Evolutionary conservation across 306 rosid genomes (phyloP).

Genomic region (Lathyrus aphaca): DNA sequence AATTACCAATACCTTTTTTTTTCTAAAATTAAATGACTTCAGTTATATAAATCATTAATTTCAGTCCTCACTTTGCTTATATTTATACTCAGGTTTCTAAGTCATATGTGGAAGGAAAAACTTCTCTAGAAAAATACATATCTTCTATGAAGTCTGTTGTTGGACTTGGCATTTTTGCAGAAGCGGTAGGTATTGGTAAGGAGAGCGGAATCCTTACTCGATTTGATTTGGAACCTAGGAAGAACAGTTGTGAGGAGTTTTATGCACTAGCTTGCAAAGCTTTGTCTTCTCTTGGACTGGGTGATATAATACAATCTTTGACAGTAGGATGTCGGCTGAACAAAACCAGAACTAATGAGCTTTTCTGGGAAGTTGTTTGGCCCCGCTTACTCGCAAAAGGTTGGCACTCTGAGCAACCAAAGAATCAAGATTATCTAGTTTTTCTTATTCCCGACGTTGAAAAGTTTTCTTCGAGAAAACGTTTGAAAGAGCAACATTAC

Average conservation of each 20-base stretch:
- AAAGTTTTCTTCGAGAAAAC: slow-evolving; percentile 17
- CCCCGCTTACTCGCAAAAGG: neutral
- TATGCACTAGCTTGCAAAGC: slow-evolving; percentile 51
- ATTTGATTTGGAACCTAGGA: slow-evolving; percentile 50
- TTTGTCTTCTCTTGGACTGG: slow-evolving; percentile 50
- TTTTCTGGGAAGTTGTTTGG: slow-evolving; percentile 60
- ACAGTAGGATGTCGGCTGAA: slow-evolving; percentile 69
- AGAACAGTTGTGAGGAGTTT: slow-evolving; percentile 44
- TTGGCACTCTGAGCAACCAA: slow-evolving; percentile 4
- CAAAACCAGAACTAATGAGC: slow-evolving; percentile 66
- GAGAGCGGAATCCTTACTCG: slow-evolving; percentile 45
- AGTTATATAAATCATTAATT: slow-evolving; percentile 3
- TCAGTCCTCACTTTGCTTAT: neutral
- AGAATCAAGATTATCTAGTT: neutral
- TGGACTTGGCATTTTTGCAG: slow-evolving; percentile 63
- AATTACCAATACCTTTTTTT: no score
- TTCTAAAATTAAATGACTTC: no score
- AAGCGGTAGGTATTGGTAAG: slow-evolving; percentile 69
- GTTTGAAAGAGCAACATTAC: slow-evolving; percentile 75
- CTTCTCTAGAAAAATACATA: neutral
- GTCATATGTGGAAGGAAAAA: neutral
- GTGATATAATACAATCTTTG: slow-evolving; percentile 52
- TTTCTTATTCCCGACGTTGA: neutral
- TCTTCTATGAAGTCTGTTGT: slow-evolving; percentile 58
- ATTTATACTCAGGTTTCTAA: slow-evolving; percentile 2